Base-by-base conservation (phyloP, 176 grass and related monocot genomes). In the Eremochloa ophiuroides region DNA sequence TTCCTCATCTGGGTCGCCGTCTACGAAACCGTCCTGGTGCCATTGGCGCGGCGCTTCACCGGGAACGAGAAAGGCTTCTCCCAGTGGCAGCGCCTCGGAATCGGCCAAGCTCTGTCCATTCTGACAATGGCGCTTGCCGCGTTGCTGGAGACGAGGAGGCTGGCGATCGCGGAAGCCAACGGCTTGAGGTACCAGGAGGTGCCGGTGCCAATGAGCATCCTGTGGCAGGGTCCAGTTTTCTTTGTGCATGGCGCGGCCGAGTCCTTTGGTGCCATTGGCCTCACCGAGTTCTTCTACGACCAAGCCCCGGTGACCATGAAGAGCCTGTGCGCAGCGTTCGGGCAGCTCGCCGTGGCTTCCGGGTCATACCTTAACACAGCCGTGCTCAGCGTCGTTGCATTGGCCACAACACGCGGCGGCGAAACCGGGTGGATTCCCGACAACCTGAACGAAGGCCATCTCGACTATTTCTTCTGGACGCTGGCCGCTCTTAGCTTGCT, bases 401-500 rank as follows among this genome's bases (percentile, higher is more conserved):
- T 25, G 9, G 23, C 47, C 46, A 87, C 89, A 27, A 56, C 34
- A 3, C 35, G 17, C 4, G 26, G 27, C 4, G 47, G 62, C 7
- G 46, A 35, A 4, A 33, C 82, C 0, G 40, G 89, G 13, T 87
- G 89, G 89, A 91, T 91, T 8, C 80, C 89, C 0, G 84, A 81
- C 8, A 80, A 91, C 20, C 56, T 91, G 11, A 87, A 87, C 29
- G 28, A 87, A 46, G 89, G 89, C 2, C 89, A 91, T 60, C 56
- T 85, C 3, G 89, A 91, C 61, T 80, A 83, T 46, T 87, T 78
- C 82, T 87, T 87, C 66, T 91, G 84, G 83, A 70, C 74, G 68
- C 23, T 87, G 35, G 73, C 85, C 0, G 7, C 56, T 7, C 41
- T 91, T 18, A 87, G 74, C 59, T 25, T 69, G 1, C 20, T 84